Base-by-base conservation (phyloP, 1,139 yeast genomes). In the Kodamaea derodonti region DNA sequence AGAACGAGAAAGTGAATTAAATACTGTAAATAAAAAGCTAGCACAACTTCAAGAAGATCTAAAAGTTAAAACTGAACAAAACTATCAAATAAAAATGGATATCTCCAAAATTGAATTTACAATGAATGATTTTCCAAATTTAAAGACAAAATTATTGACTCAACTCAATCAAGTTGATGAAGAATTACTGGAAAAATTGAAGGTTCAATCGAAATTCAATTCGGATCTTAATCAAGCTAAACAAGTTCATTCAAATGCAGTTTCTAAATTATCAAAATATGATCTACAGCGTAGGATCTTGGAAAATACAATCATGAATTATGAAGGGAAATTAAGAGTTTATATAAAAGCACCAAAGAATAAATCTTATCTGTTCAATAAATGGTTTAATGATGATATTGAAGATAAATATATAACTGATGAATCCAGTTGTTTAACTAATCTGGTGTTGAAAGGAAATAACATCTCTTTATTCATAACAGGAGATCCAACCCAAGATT, bases 271-370 rank as follows among this genome's bases (percentile, higher is more conserved):
- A 10, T 35, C 42, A 3, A 47, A 52, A 13, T 60, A 62, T 36
- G 52, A 54, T 9, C 34, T 36, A 3, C 62, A 61, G 36, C 41
- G 72, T 42, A 57, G 72, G 39, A 60, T 65, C 7, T 54, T 78
- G 26, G 79, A 77, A 47, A 72, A 75, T 44, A 64, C 78, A 2
- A 77, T 78, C 7, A 69, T 75, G 60, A 72, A 75, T 30, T 52
- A 67, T 31, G 59, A 63, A 34, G 69, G 69, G 0, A 62, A 58
- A 31, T 35, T 56, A 11, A 47, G 76, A 28, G 65, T 65, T 0
- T 67, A 64, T 39, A 42, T 37, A 4, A 30, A 28, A 10, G 15
- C 25, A 2, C 16, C 37, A 17, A 37, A 33, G n/a, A 17, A 30
- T 17, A 17, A 30, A 17, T 15, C 15, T 12, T 39, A 17, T 2